Percentiles rank a stretch among this genome's conserved stretches.
These are phyloP conservation scores for Singerocomus rubriflavus DNA, from an alignment of 1,284 basidiomycete species.

Conservation along the genomic window DNA sequence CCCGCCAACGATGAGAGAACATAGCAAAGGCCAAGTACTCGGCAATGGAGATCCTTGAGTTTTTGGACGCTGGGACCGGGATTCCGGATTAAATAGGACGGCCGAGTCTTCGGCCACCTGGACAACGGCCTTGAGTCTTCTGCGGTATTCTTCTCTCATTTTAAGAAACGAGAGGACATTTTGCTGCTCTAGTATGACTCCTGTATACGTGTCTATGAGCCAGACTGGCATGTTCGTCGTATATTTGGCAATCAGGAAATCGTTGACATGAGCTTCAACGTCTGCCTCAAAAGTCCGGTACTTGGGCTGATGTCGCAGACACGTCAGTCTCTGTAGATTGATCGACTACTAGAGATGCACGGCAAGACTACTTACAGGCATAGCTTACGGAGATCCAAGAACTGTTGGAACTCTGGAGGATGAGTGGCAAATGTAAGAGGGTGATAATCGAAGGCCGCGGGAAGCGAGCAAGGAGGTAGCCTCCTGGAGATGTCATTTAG, in stretches of 20 bases:
- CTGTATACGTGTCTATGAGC: slow-evolving; percentile 25
- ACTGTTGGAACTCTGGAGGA: not conserved
- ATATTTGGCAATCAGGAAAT: slow-evolving; percentile 18
- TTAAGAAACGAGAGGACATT: slow-evolving; percentile 17
- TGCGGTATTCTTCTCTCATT: slow-evolving; percentile 12
- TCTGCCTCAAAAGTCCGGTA: slow-evolving; percentile 11
- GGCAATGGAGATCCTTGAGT: slow-evolving; percentile 10
- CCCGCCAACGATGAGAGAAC: slow-evolving; percentile 27
- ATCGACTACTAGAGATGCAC: not conserved
- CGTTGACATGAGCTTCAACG: slow-evolving; percentile 10
- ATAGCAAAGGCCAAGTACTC: slow-evolving; percentile 24
- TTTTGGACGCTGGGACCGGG: not conserved
- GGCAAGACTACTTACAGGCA: slow-evolving; percentile 2
- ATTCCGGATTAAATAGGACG: slow-evolving; percentile 2
- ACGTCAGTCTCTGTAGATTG: not conserved
- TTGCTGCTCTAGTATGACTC: slow-evolving; percentile 18
- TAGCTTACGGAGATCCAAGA: not conserved
- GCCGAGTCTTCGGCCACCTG: slow-evolving; percentile 8
- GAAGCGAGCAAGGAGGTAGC: not conserved
- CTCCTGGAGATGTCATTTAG: not conserved
- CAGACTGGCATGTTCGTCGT: slow-evolving; percentile 24
- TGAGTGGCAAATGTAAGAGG: not conserved
- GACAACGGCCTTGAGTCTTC: slow-evolving; percentile 9
- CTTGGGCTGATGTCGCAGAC: not conserved
- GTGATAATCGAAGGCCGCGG: not conserved